These are phyloP conservation scores for Hibiscus syriacus DNA, from an alignment of 345 rosid species.

Conservation along the genomic window DNA sequence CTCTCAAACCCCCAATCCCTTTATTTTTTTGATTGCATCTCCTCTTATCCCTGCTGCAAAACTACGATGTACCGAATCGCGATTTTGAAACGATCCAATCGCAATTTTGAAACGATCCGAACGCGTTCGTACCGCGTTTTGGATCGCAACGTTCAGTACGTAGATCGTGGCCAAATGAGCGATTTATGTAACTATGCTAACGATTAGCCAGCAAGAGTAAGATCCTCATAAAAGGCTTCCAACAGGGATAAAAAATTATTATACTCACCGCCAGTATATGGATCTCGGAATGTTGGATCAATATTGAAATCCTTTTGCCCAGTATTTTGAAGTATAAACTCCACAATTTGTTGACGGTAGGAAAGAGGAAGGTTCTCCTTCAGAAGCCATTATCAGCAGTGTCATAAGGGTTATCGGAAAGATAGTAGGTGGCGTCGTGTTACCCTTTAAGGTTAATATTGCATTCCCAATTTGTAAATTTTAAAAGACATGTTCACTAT, in stretches of 20 bases:
- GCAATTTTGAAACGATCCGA: no score
- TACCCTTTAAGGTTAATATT: conserved; percentile 3
- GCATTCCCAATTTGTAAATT: background rate
- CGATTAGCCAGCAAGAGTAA: background rate
- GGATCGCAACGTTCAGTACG: no score
- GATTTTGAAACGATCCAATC: no score
- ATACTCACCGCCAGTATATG: conserved; percentile 78
- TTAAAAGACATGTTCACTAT: background rate
- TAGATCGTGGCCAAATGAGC: no score
- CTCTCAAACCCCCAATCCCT: no score
- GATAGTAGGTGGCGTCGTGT: background rate
- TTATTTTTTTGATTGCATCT: no score
- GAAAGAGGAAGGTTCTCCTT: conserved; percentile 91
- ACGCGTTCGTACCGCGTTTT: no score
- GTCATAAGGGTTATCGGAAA: conserved; percentile 79
- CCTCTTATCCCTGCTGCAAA: no score
- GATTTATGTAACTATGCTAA: no score
- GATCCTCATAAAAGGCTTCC: conserved; percentile 1
- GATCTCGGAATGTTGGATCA: conserved; percentile 89
- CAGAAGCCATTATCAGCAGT: conserved; percentile 97
- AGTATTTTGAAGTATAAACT: conserved; percentile 85
- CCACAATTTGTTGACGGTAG: conserved; percentile 90
- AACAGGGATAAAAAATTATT: conserved; percentile 4
- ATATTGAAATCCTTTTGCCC: conserved; percentile 65
- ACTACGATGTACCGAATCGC: no score